Conservation (phyloP, 202 grass and related monocot species). For the Miscanthus sacchariflorus region DNA sequence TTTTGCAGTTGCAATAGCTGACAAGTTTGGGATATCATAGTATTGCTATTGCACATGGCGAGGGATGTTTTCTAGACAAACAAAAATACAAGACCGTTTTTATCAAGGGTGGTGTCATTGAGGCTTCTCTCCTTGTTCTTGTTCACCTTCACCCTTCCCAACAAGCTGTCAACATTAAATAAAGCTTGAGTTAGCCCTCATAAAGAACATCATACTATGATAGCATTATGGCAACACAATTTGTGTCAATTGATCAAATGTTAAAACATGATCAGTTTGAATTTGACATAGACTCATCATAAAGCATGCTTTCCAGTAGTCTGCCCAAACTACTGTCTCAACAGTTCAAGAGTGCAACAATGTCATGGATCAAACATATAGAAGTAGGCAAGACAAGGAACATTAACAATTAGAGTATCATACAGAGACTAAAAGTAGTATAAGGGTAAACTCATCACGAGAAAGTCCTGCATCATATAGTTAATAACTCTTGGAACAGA, state of each 20-base stretch:
- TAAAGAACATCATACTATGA: conserved; percentile 30
- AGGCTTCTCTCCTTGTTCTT: conserved; percentile 52
- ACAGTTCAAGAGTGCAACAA: not conserved
- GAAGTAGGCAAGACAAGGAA: not conserved
- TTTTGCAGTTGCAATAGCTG: conserved; percentile 11
- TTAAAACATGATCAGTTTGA: not conserved
- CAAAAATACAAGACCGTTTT: not conserved
- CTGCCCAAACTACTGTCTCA: not conserved
- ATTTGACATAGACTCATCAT: not conserved
- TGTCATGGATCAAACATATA: not conserved
- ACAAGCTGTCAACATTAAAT: conserved; percentile 65
- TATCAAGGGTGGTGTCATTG: not conserved
- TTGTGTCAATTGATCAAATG: not conserved
- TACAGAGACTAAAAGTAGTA: conserved; percentile 1
- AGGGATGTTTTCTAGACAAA: not conserved
- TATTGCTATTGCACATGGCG: conserved; percentile 31
- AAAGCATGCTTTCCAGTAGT: conserved; percentile 11
- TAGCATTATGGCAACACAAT: conserved; percentile 4
- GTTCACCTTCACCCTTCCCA: conserved; percentile 58
- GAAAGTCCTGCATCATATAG: conserved; percentile 2
- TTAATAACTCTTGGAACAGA: conserved; percentile 19
- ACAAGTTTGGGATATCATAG: not conserved
- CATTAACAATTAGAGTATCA: not conserved
- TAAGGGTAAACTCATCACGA: conserved; percentile 2
- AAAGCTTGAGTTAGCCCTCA: conserved; percentile 12